These are phyloP conservation scores for Linaria vulgaris DNA, from an alignment of 257 asterid species.

Conservation along the genomic window DNA sequence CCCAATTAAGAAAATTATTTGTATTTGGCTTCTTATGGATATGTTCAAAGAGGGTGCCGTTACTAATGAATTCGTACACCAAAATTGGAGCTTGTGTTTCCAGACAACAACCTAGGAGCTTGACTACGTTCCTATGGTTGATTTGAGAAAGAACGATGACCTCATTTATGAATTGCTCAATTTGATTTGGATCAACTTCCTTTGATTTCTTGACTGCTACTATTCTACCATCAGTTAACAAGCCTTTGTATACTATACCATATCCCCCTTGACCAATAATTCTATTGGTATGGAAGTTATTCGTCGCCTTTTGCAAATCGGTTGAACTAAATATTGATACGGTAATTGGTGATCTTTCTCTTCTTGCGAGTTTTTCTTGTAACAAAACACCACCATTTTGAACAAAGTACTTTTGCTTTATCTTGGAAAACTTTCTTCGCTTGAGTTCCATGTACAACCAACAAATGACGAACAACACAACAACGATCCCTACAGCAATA, in stretches of 20 bases:
- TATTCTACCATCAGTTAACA: background rate
- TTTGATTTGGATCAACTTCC: conserved; percentile 19
- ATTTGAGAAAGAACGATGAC: conserved; percentile 34
- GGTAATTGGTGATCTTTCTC: conserved; percentile 11
- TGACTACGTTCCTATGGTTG: conserved; percentile 35
- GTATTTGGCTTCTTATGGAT: conserved; percentile 22
- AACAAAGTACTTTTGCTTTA: conserved; percentile 13
- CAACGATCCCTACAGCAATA: conserved; percentile 14
- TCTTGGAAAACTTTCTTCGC: conserved; percentile 10
- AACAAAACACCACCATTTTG: conserved; percentile 29
- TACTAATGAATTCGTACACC: conserved; percentile 35
- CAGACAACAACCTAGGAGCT: conserved; percentile 38
- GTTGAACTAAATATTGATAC: conserved; percentile 5
- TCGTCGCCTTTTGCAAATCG: conserved; percentile 28
- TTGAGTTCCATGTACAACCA: conserved; percentile 16
- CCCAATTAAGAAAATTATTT: conserved; percentile 17
- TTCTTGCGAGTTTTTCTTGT: conserved; percentile 20
- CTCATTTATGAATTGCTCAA: conserved; percentile 46
- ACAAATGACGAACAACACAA: conserved; percentile 8
- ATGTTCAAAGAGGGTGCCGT: conserved; percentile 34
- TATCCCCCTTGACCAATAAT: conserved; percentile 29
- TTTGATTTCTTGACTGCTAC: conserved; percentile 28
- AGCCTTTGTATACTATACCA: conserved; percentile 26
- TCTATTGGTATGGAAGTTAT: conserved; percentile 12
- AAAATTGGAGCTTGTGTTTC: conserved; percentile 34